Evolutionary conservation across 192 early-diverging fungal genomes (phyloP), one percentile per base, ranked within the genome.

Genomic region (Backusella westeae): DNA sequence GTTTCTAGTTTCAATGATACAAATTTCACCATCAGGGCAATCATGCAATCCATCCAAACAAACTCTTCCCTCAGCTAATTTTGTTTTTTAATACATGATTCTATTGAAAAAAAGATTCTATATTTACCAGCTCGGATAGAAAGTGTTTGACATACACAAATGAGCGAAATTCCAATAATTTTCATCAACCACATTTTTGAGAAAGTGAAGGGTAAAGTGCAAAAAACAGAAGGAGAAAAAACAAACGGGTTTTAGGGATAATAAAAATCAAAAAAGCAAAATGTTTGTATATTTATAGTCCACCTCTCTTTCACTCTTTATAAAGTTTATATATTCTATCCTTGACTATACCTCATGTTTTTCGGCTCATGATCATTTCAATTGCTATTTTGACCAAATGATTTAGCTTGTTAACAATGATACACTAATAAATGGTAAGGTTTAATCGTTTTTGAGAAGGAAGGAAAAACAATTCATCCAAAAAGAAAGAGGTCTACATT

Each of bases 11-110:
- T 72, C 39, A 34, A n/a, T 44, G 26, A 52, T 72, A 44, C 70
- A 72, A 1, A 6, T 34, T 44, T 72, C 70, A 7, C 0, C 41
- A 23, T 72, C 70, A 34, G 70, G 70, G 53, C 70, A 72, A 34
- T 72, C 70, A 34, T 34, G 9, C 12, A 72, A 44, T 26, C 70
- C 70, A 19, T 23, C 23, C 21, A 72, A n/a, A 19, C 70, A 72
- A 5, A 46, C 19, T 34, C 70, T 42, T 72, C 70, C 70, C 34
- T 39, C 44, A 34, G 26, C 41, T 46, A 69, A 32, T 36, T 68
- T 36, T 68, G 17, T 17, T 68, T 68, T 68, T 68, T 68, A 68
- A 15, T 68, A 36, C 9, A 32, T 36, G 17, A 34, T 36, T 35
- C 4, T 59, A 26, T 12, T 6, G 7, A 12, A 26, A 9, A 26